Percentiles rank a stretch among this genome's conserved stretches.
phyloP scores from a whole-genome alignment of 768 basidiomycete genomes.

The Mrakia blollopis region DNA sequence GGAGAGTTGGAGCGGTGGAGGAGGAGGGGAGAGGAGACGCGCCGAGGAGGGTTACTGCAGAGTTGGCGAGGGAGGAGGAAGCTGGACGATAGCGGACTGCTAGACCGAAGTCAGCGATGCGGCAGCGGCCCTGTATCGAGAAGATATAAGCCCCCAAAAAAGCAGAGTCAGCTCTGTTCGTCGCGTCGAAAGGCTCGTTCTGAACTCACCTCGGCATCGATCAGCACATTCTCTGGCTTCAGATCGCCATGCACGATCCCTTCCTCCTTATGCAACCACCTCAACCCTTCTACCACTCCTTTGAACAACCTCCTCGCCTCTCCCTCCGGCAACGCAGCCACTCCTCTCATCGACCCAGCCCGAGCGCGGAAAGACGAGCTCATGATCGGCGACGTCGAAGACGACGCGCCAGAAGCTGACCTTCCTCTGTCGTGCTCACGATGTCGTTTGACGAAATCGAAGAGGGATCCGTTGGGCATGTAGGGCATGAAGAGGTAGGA shows the following conservation, averaged over 20 bases:
- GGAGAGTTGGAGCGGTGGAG: neutral
- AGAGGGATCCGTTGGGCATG: slow-evolving; percentile 79
- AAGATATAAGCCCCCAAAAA: neutral
- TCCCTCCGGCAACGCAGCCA: slow-evolving; percentile 35
- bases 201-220: slow-evolving; percentile 60
- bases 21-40: neutral
- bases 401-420: too few relatives aligned
- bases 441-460: slow-evolving; percentile 55
- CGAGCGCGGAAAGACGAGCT: slow-evolving; percentile 29
- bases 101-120: slow-evolving; percentile 30
- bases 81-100: neutral
- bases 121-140: slow-evolving; percentile 12
- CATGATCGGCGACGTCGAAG: slow-evolving; percentile 10
- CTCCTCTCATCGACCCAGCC: slow-evolving; percentile 35
- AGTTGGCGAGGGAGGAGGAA: neutral
- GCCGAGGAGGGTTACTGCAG: neutral
- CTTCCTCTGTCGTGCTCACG: slow-evolving; percentile 27
- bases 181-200: neutral
- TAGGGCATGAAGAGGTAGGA: slow-evolving; percentile 77
- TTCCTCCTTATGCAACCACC: slow-evolving; percentile 41
- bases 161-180: neutral
- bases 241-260: slow-evolving; percentile 84
- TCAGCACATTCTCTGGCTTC: slow-evolving; percentile 93
- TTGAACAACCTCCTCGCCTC: slow-evolving; percentile 44
- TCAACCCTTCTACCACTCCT: slow-evolving; percentile 43